phyloP scores from a whole-genome alignment of 176 grass and related monocot genomes.

The Carex myosuroides region DNA sequence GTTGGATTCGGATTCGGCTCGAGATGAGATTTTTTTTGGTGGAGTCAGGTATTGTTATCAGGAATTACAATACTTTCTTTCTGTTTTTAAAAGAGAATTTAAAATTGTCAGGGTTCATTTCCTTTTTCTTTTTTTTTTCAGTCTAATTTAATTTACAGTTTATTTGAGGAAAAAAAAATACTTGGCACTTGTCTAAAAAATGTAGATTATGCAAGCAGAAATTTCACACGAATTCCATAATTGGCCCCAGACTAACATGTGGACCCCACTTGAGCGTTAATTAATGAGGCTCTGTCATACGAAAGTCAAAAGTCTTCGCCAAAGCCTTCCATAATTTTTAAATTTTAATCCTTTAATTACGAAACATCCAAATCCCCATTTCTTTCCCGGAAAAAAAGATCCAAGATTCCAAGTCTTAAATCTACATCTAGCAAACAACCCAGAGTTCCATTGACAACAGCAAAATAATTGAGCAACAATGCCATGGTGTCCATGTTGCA shows the following conservation, averaged over 20 bases:
- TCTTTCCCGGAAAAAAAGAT: background rate
- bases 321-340: background rate
- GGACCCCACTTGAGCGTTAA: background rate
- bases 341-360: background rate
- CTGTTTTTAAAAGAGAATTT: too few species aligned
- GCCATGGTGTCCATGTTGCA: background rate
- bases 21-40: too few species aligned
- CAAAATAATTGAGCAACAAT: background rate
- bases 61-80: too few species aligned
- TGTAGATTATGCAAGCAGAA: background rate
- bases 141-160: too few species aligned
- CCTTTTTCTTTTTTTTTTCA: too few species aligned
- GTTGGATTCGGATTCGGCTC: too few species aligned
- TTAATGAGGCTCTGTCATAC: background rate
- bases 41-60: too few species aligned
- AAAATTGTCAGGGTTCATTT: too few species aligned
- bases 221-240: background rate
- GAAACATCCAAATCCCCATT: background rate
- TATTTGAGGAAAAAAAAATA: too few species aligned
- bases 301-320: slow-evolving; percentile 21
- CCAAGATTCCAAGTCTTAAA: background rate
- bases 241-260: background rate
- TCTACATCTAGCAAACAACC: background rate
- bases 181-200: too few species aligned
- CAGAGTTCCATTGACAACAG: background rate